Base-by-base conservation (phyloP, 306 rosid species). In the Vigna hirtella region DNA sequence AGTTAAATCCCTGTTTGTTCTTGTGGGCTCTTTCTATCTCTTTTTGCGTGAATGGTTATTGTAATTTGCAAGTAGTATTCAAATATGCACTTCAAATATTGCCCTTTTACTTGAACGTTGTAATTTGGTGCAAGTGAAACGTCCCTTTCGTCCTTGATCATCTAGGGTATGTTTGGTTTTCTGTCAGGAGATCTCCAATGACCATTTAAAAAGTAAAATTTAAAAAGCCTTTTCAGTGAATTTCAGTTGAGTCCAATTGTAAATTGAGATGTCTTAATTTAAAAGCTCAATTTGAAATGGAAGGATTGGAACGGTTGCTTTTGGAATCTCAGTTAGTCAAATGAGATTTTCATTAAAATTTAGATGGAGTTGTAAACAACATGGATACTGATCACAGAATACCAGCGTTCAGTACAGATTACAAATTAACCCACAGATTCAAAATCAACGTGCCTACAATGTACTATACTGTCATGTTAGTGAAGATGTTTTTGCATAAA, bases 1-100 rank as follows among this genome's bases (percentile, higher is more conserved):
- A 88, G 79, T 84, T 78, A 76, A 72, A 68, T 61, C 73, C 66
- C 28, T 30, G 48, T 76, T 26, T 79, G 75, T 75, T 70, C 66
- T 58, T 57, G 20, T 77, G 62, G 67, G 48, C 42, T 28, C n/a
- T 66, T 28, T 59, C 61, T 12, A 71, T 73, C 36, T 70, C 28
- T 70, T 14, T 69, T 53, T 64, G 50, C 59, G 26, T 57, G 77
- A 73, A 51, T 72, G 73, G 72, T 73, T 69, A 50, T 22, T 77
- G 82, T 9, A 42, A 45, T 12, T 45, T 45, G 50, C 72, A 79
- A 72, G 74, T 83, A 83, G 77, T 50, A 53, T 70, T 75, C 38
- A 73, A 65, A 77, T 74, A 64, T 83, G 72, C 49, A 34, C 79
- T 51, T 45, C 67, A 52, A 16, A 42, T 74, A 77, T 66, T 81